Percentiles rank a stretch among this genome's conserved stretches.
Evolutionary conservation across 179 eudicot species (phyloP).

Genomic region (Beta corolliflora): DNA sequence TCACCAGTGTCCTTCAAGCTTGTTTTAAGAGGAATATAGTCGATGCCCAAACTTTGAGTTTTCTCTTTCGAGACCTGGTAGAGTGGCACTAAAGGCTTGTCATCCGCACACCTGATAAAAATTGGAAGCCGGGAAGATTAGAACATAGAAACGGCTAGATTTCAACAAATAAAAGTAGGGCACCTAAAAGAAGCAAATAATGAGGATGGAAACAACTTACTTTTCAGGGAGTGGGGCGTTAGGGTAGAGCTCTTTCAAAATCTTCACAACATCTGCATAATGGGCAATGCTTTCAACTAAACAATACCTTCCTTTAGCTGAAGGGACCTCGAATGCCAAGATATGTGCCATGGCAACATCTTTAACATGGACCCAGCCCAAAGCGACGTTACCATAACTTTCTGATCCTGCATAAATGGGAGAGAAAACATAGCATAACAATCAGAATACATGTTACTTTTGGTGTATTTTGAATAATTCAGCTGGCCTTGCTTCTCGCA

Average conservation of each 20-base stretch:
- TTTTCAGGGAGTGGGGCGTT: slow-evolving; percentile 34
- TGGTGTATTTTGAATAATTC: neutral
- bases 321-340: slow-evolving; percentile 37
- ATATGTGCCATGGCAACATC: slow-evolving; percentile 50
- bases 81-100: slow-evolving; percentile 40
- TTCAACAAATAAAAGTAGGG: too few relatives aligned
- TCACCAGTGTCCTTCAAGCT: slow-evolving; percentile 56
- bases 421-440: neutral
- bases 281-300: slow-evolving; percentile 39
- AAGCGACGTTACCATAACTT: slow-evolving; percentile 29
- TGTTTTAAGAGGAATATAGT: slow-evolving; percentile 41
- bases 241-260: slow-evolving; percentile 40
- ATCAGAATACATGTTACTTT: neutral
- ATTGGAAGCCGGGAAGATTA: neutral
- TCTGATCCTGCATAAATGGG: slow-evolving; percentile 33
- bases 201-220: slow-evolving; percentile 28
- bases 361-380: slow-evolving; percentile 49
- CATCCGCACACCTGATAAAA: slow-evolving; percentile 53
- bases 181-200: neutral
- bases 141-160: neutral
- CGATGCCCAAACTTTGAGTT: slow-evolving; percentile 40
- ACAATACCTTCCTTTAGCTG: slow-evolving; percentile 48
- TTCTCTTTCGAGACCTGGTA: slow-evolving; percentile 52
- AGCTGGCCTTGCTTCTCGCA: neutral
- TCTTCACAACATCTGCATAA: slow-evolving; percentile 33